Evolutionary conservation across 495 filamentous ascomycete species (phyloP).

Genomic region (Hypoxylon crocopeplum): DNA sequence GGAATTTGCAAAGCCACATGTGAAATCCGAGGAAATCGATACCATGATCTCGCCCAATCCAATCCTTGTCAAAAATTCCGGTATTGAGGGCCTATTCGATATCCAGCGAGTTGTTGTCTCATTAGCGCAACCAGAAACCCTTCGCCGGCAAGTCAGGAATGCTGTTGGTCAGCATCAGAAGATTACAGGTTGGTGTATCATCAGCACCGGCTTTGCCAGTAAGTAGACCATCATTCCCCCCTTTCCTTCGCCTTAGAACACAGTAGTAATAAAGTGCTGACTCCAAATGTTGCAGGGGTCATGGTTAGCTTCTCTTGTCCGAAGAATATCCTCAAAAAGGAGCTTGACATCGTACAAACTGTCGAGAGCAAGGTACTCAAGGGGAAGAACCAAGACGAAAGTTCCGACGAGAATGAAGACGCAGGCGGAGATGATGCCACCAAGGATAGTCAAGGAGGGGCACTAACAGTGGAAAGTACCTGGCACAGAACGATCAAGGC

Average conservation of each 20-base stretch:
- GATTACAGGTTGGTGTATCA: slow-evolving; percentile 46
- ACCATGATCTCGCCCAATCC: slow-evolving; percentile 49
- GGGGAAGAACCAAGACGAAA: slow-evolving; percentile 16
- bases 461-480: background rate
- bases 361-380: slow-evolving; percentile 40
- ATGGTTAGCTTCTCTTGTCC: slow-evolving; percentile 47
- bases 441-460: background rate
- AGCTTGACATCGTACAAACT: slow-evolving; percentile 46
- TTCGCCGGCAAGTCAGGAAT: slow-evolving; percentile 40
- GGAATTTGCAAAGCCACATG: slow-evolving; percentile 9
- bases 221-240: too few relatives aligned
- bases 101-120: slow-evolving; percentile 51
- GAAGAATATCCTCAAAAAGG: slow-evolving; percentile 41
- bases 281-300: slow-evolving; percentile 19
- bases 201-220: slow-evolving; percentile 46
- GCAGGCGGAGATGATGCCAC: slow-evolving; percentile 8
- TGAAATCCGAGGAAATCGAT: slow-evolving; percentile 17
- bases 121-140: slow-evolving; percentile 40
- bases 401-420: background rate
- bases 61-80: slow-evolving; percentile 48
- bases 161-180: slow-evolving; percentile 38
- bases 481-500: slow-evolving; percentile 6
- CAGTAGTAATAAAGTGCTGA: background rate
- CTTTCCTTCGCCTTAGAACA: too few relatives aligned
- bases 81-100: slow-evolving; percentile 50